Conservation (phyloP, 2,329 filamentous ascomycete species). For the Colletotrichum somersetense region DNA sequence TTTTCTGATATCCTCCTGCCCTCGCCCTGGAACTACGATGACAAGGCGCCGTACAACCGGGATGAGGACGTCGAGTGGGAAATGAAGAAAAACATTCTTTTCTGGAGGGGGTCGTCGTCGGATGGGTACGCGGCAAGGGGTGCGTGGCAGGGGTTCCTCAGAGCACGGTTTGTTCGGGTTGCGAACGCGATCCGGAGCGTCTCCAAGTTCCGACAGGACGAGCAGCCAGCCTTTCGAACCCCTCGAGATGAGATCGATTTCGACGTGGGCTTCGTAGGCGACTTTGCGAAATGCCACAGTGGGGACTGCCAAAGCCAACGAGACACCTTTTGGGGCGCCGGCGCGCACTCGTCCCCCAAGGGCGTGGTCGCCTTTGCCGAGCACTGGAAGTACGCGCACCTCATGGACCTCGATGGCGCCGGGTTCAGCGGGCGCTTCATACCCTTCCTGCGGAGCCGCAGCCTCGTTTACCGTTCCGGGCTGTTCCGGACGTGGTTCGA, state of each 20-base stretch:
- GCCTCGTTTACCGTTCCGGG: slow-evolving; percentile 69
- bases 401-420: slow-evolving; percentile 71
- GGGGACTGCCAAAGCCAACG: slow-evolving; percentile 50
- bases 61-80: slow-evolving; percentile 59
- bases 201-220: slow-evolving; percentile 34
- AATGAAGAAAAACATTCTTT: slow-evolving; percentile 61
- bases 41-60: slow-evolving; percentile 55
- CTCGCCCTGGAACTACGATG: slow-evolving; percentile 50
- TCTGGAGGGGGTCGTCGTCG: slow-evolving; percentile 68
- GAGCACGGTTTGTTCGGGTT: slow-evolving; percentile 70
- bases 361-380: slow-evolving; percentile 50
- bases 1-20: slow-evolving; percentile 66
- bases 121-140: slow-evolving; percentile 62
- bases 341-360: slow-evolving; percentile 43
- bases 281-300: slow-evolving; percentile 50
- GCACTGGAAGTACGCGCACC: slow-evolving; percentile 62
- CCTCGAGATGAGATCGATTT: slow-evolving; percentile 33
- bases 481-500: slow-evolving; percentile 76
- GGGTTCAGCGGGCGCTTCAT: slow-evolving; percentile 63
- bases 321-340: slow-evolving; percentile 49
- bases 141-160: slow-evolving; percentile 70
- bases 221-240: slow-evolving; percentile 1
- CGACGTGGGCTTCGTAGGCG: slow-evolving; percentile 56
- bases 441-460: slow-evolving; percentile 64
- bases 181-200: slow-evolving; percentile 52